Evolutionary conservation across 768 basidiomycete genomes (phyloP), one percentile per base, ranked within the genome.

Genomic region (Mycena vulgaris): DNA sequence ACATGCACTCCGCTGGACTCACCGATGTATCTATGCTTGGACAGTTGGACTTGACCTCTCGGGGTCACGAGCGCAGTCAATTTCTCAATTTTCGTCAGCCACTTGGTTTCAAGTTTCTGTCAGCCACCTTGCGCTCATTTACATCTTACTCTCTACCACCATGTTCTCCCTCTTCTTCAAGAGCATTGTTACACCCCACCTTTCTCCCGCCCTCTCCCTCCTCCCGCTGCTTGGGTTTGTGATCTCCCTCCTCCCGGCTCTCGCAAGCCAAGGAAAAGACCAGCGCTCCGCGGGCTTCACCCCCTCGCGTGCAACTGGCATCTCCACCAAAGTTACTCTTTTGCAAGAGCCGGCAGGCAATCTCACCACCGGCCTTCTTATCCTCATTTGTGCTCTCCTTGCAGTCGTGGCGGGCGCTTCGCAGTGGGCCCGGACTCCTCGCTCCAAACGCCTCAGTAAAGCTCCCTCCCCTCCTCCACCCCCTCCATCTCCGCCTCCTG

Each of bases 241-340:
- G 8, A 6, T 14, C 33, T 35, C 40, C 45, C 7, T 40, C 25
- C 9, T 49, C 25, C 48, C 11, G 48, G 5, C 48, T 27, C 33
- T 49, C 25, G 25, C 33, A 13, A 35, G 27, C 48, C 14, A 21
- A 25, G 27, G 2, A 9, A 3, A 49, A 49, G 48, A 2, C 48
- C 25, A 28, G 48, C 3, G 2, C 55, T 56, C 14, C 55, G 31
- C 55, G 14, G 21, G 35, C 33, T 39, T 17, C 55, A 37, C 55
- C 55, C 55, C 55, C 35, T 37, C 55, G 55, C 55, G 55, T 30
- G 23, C n/a, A 17, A 21, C 55, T 39, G n/a, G 55, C 33, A 37
- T 23, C 40, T n/a, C 28, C 8, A 25, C 19, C 56, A 21, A 21
- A 5, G 7, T 13, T 47, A 5, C 31, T 3, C 5, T 45, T 13